Percentiles rank a stretch among this genome's conserved stretches.
phyloP scores from a whole-genome alignment of 805 yeast genomes.

The Candida incommunis region DNA sequence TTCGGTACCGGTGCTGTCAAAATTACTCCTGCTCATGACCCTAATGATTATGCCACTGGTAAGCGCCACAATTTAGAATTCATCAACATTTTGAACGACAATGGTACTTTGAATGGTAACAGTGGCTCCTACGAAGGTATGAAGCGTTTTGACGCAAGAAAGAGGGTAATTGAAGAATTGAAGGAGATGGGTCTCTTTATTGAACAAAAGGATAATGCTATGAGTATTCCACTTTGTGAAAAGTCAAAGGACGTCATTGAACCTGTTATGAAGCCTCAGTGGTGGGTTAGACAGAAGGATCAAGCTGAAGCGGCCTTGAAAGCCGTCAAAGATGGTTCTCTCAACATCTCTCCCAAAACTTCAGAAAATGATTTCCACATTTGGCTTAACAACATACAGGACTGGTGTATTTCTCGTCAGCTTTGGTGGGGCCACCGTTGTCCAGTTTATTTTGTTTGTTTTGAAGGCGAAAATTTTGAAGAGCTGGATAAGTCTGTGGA shows the following conservation, averaged over 20 bases:
- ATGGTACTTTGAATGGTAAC: constrained; percentile 78
- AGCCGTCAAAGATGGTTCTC: constrained; percentile 71
- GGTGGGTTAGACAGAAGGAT: constrained; percentile 93
- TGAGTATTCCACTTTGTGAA: constrained; percentile 88
- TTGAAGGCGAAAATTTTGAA: constrained; percentile 45
- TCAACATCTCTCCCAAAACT: constrained; percentile 72
- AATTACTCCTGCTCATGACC: constrained; percentile 97
- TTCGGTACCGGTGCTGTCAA: constrained; percentile 99
- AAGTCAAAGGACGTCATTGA: constrained; percentile 96
- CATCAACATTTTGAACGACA: constrained; percentile 82
- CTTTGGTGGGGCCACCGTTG: constrained; percentile 97
- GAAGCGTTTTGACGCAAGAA: constrained; percentile 91
- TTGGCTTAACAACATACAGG: constrained; percentile 94
- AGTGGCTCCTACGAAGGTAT: constrained; percentile 81
- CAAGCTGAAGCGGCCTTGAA: constrained; percentile 80
- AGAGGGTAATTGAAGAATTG: constrained; percentile 64
- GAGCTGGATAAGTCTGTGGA: constrained; percentile 49
- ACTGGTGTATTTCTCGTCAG: constrained; percentile 97
- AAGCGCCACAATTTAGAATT: constrained; percentile 83
- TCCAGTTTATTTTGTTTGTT: constrained; percentile 78
- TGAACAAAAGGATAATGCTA: constrained; percentile 86
- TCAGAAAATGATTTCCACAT: constrained; percentile 89
- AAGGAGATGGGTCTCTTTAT: constrained; percentile 59
- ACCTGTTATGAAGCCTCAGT: constrained; percentile 94
- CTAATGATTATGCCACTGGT: constrained; percentile 93